A percentile compares a stretch with the other conserved stretches of the same genome.
Evolutionary conservation across 2,329 filamentous ascomycete genomes (phyloP).

Genomic region (Xenoacremonium recifei): DNA sequence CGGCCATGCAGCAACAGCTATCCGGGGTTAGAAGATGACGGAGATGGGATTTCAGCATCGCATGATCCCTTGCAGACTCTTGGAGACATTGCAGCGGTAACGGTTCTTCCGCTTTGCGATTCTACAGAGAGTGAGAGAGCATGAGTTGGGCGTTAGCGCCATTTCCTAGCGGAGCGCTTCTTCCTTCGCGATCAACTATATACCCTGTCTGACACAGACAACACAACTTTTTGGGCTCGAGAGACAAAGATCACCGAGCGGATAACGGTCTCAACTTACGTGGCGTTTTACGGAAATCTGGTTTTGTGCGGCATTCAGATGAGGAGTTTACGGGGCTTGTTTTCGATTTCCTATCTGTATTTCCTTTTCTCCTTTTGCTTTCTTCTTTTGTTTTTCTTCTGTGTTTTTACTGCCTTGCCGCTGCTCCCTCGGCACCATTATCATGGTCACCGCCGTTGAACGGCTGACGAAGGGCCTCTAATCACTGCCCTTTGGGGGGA

Average conservation of each 20-base stretch:
- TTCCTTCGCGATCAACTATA: slow-evolving; percentile 7
- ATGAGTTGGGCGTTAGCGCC: not conserved
- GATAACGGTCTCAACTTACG: slow-evolving; percentile 18
- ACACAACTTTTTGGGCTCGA: slow-evolving; percentile 13
- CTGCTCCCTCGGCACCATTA: slow-evolving; percentile 17
- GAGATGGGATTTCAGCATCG: slow-evolving; percentile 10
- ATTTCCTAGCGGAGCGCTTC: not conserved
- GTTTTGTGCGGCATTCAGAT: slow-evolving; percentile 19
- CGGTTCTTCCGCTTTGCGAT: slow-evolving; percentile 2
- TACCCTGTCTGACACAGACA: slow-evolving; percentile 17
- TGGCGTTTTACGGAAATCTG: slow-evolving; percentile 23
- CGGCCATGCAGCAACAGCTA: slow-evolving; percentile 50
- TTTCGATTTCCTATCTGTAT: no score
- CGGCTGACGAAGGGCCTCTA: slow-evolving; percentile 20
- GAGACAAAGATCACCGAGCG: slow-evolving; percentile 10
- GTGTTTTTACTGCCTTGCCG: slow-evolving; percentile 13
- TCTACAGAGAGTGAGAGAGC: slow-evolving; percentile 1
- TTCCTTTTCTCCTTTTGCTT: slow-evolving; percentile 10
- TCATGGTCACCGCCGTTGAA: slow-evolving; percentile 22
- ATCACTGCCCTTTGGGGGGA: slow-evolving; percentile 13
- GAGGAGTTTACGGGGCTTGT: slow-evolving; percentile 22
- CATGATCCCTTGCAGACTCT: not conserved
- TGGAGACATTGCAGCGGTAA: not conserved
- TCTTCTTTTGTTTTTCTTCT: not conserved
- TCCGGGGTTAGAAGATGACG: slow-evolving; percentile 33